phyloP scores from a whole-genome alignment of 768 basidiomycete species.

The Russula earlei region DNA sequence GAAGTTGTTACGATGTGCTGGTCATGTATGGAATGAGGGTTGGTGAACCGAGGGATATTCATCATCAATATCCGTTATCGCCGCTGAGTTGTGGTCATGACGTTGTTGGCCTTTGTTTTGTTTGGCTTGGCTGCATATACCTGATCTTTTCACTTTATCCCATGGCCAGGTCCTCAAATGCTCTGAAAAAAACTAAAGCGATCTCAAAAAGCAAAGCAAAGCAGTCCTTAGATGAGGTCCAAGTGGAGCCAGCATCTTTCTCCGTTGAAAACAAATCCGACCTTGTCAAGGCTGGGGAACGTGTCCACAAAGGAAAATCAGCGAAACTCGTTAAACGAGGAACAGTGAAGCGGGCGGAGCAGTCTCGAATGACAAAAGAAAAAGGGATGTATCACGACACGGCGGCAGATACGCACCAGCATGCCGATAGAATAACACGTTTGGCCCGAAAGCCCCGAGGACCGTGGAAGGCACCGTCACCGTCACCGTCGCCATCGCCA shows the following conservation, averaged over 20 bases:
- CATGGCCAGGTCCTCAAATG: neutral
- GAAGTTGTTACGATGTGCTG: neutral
- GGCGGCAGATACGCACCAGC: neutral
- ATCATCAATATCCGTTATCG: too few relatives aligned
- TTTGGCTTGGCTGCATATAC: neutral
- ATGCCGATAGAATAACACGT: neutral
- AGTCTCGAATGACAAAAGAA: neutral
- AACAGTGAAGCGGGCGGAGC: constrained; percentile 1
- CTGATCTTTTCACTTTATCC: neutral
- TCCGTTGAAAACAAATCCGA: neutral
- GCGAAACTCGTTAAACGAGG: neutral
- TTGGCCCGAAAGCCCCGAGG: constrained; percentile 1
- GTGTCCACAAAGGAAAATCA: neutral
- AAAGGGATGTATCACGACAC: neutral
- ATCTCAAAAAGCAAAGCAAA: neutral
- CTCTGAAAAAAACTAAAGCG: neutral
- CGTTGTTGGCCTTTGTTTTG: constrained; percentile 7
- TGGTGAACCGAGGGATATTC: constrained; percentile 7
- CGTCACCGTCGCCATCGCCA: neutral
- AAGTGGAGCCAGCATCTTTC: neutral
- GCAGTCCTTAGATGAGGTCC: neutral
- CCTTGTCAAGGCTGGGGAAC: neutral
- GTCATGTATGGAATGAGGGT: neutral
- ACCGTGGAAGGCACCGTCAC: neutral
- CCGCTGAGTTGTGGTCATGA: neutral